Percentiles rank a stretch among this genome's conserved stretches.
These are phyloP conservation scores for Aspergillus viridinutans DNA, from an alignment of 2,329 filamentous ascomycete species.

Conservation along the genomic window DNA sequence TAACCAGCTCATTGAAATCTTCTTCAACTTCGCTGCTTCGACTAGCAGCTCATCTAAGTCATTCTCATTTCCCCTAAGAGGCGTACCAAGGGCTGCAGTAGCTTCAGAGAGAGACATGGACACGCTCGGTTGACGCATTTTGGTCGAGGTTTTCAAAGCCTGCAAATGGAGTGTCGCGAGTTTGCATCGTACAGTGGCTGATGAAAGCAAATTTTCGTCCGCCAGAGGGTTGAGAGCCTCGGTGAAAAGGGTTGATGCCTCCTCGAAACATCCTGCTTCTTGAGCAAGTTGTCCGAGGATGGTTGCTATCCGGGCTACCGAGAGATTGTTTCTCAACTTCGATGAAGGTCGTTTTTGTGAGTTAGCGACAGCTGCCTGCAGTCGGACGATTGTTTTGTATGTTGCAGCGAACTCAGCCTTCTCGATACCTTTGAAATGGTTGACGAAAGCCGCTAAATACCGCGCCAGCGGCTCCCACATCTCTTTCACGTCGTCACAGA, in stretches of 20 bases:
- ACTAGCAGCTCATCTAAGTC: constrained; percentile 44
- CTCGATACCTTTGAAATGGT: constrained; percentile 31
- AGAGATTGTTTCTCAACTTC: constrained; percentile 18
- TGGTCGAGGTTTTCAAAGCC: constrained; percentile 20
- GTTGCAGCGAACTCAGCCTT: constrained; percentile 35
- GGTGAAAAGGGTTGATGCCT: constrained; percentile 35
- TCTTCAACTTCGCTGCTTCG: constrained; percentile 42
- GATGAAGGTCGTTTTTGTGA: constrained; percentile 24
- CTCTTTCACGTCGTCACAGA: constrained; percentile 40
- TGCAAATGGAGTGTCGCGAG: constrained; percentile 37
- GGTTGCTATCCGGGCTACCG: constrained; percentile 31
- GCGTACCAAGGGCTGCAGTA: constrained; percentile 30
- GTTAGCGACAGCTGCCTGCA: constrained; percentile 29
- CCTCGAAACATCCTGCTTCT: constrained; percentile 36
- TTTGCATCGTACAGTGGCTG: constrained; percentile 38
- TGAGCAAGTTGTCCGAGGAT: constrained; percentile 39
- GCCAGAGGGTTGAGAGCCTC: constrained; percentile 29
- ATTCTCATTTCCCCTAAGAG: constrained; percentile 35
- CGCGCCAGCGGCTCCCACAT: constrained; percentile 41
- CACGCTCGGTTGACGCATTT: constrained; percentile 14
- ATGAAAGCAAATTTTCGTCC: constrained; percentile 28
- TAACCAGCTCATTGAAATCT: constrained; percentile 35
- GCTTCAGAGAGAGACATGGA: constrained; percentile 30
- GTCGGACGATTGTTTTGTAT: constrained; percentile 33
- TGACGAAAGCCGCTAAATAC: constrained; percentile 35